Evolutionary conservation across 2,329 filamentous ascomycete genomes (phyloP), one percentile per base, ranked within the genome.

Genomic region (Magnaporthiopsis incrustans): DNA sequence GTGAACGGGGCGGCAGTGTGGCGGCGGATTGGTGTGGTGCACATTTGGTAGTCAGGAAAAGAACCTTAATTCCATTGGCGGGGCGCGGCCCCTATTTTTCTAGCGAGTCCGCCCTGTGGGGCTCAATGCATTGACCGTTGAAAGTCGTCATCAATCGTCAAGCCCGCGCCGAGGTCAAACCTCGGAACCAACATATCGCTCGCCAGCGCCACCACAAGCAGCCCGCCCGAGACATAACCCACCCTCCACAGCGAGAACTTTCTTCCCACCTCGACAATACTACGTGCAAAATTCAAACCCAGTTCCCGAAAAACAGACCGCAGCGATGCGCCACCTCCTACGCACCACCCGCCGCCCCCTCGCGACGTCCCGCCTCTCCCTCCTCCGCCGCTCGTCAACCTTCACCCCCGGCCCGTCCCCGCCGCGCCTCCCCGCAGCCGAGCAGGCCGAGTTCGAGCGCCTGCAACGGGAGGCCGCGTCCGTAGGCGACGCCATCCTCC

Each of bases 401-500:
- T 84, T 82, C 76, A 74, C 77, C 64, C 71, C 78, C 25, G 80
- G 80, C 15, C 91, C 94, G 30, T 78, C 91, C 10, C 95, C 95
- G 22, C 93, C 92, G 0, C 90, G 92, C 61, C 90, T 98, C 14
- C 92, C 94, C 8, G 87, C 92, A 71, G 87, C 91, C 75, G 89
- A 97, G 70, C 93, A 97, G 79, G 91, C 92, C 74, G 85, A 96
- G 68, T 97, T 95, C 75, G 93, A 97, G 77, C 84, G 87, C 57
- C 88, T 98, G 4, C 92, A 97, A 73, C 85, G 85, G 69, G 81
- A 77, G 44, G 84, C 83, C 65, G 73, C 79, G 53, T 61, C 69
- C 3, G 3, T 64, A 69, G n/a, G 68, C 71, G 11, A 65, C 70
- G 35, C 44, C 73, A 8, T 71, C 63, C 65, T 69, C 0, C 18